Evolutionary conservation across 345 rosid genomes (phyloP), one percentile per base, ranked within the genome.

Genomic region (Populus simonii): DNA sequence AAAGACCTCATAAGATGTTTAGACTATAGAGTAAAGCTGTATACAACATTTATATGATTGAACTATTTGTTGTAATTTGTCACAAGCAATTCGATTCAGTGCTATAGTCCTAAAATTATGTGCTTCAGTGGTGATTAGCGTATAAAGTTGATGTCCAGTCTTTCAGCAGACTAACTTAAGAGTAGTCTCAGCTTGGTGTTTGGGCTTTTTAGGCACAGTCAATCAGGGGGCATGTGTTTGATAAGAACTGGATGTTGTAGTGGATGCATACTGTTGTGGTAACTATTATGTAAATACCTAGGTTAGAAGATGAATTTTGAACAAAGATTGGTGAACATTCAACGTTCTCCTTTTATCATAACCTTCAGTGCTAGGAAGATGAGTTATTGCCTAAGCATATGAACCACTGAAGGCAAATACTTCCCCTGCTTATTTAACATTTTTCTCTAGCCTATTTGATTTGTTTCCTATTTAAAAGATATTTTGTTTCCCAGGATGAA

Each of bases 401-500:
- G 13, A 6, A 23, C 65, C 22, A 18, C 23, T 63, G 33, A 45
- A 69, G 36, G 38, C 20, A 0, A 72, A 16, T 62, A 51, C 36
- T 72, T 39, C 45, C 41, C 23, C 4, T 43, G 66, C 23, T 22
- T 66, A 0, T 36, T 7, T 59, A 2, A 33, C 10, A 2, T 43
- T 74, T 63, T 17, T 16, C 9, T 8, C 38, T 17, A 36, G 38
- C 66, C 23, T 20, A 27, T 71, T 66, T 72, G n/a, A 51, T 62
- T 1, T 29, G 15, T 20, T 67, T 8, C 15, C 59, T 39, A 35
- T n/a, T 49, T 25, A 41, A 51, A 41, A 75, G 53, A 20, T 66
- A 70, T 65, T 76, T 63, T 23, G 22, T 73, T 27, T 33, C 77
- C 22, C 76, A 85, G 88, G 86, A 84, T 80, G 90, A 84, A 78